A percentile compares a stretch with the other conserved stretches of the same genome.
Conservation (phyloP, 1,284 basidiomycete species). For the Tylopilus sp. region DNA sequence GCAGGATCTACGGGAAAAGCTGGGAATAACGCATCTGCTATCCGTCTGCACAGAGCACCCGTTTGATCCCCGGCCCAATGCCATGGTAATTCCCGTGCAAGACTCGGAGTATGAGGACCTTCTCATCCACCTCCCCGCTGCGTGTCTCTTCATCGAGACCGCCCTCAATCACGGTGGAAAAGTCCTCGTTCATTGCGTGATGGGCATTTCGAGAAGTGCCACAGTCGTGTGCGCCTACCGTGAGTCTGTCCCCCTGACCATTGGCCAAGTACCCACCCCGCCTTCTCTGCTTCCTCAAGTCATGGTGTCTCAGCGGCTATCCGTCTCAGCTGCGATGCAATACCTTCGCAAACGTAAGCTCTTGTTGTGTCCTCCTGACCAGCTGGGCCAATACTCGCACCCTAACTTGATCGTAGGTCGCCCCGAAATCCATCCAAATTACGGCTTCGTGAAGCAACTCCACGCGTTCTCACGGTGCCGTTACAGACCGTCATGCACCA, state of each 20-base stretch:
- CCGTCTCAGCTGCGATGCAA: constrained; percentile 42
- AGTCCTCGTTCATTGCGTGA: constrained; percentile 74
- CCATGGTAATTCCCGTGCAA: constrained; percentile 48
- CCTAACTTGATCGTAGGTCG: constrained; percentile 38
- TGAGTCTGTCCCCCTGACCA: constrained; percentile 32
- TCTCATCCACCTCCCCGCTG: constrained; percentile 50
- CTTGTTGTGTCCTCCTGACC: constrained; percentile 2
- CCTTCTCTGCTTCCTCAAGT: constrained; percentile 36
- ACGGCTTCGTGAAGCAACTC: constrained; percentile 60
- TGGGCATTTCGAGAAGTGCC: constrained; percentile 69
- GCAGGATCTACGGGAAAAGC: constrained; percentile 35
- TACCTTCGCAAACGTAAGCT: constrained; percentile 48
- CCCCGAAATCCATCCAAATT: constrained; percentile 56
- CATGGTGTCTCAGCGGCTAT: constrained; percentile 48
- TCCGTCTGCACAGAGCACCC: constrained; percentile 59
- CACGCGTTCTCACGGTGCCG: constrained; percentile 50
- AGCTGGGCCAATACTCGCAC: constrained; percentile 5
- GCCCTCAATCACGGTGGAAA: constrained; percentile 46
- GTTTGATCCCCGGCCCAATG: constrained; percentile 39
- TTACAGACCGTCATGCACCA: constrained; percentile 41
- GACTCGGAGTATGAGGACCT: constrained; percentile 62
- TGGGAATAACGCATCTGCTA: constrained; percentile 55
- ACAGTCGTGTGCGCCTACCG: constrained; percentile 64
- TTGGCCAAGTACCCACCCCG: constrained; percentile 6
- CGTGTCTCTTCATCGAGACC: constrained; percentile 52